Evolutionary conservation across 2,329 filamentous ascomycete species (phyloP).

Genomic region (Aspergillus felis): DNA sequence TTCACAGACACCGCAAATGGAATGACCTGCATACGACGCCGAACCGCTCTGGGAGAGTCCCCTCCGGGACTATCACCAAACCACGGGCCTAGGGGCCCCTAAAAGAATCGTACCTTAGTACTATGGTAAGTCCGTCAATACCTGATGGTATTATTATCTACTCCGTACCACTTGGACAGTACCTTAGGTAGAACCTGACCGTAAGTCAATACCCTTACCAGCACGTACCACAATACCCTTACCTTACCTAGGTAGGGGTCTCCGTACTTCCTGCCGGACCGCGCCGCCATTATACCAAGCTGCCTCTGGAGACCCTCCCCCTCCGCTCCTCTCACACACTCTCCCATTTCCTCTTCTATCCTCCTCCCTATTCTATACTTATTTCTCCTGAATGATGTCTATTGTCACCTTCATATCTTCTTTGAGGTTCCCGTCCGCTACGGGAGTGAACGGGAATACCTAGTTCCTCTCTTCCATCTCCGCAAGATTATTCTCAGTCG

Average conservation of each 20-base stretch:
- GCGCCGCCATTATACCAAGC: constrained; percentile 28
- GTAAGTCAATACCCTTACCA: neutral
- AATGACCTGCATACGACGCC: neutral
- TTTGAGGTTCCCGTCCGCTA: constrained; percentile 38
- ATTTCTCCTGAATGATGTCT: constrained; percentile 33
- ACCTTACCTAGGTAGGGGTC: neutral
- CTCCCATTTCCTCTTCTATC: constrained; percentile 13
- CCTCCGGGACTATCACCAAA: neutral
- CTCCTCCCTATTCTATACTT: constrained; percentile 18
- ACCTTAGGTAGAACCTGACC: neutral
- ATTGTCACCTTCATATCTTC: constrained; percentile 26
- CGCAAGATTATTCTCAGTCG: constrained; percentile 12
- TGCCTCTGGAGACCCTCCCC: constrained; percentile 14
- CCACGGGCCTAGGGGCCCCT: neutral
- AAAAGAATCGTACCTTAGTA: neutral
- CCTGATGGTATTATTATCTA: neutral
- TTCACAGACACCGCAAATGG: neutral
- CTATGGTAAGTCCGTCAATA: neutral
- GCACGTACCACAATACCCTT: neutral
- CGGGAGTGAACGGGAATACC: constrained; percentile 45
- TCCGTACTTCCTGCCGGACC: constrained; percentile 21
- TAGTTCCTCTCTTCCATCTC: constrained; percentile 21
- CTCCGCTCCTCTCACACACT: constrained; percentile 13
- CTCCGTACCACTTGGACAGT: too few species aligned
- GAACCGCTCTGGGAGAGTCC: neutral